These are phyloP conservation scores for Podospora appendiculata DNA, from an alignment of 495 filamentous ascomycete species.

Conservation along the genomic window DNA sequence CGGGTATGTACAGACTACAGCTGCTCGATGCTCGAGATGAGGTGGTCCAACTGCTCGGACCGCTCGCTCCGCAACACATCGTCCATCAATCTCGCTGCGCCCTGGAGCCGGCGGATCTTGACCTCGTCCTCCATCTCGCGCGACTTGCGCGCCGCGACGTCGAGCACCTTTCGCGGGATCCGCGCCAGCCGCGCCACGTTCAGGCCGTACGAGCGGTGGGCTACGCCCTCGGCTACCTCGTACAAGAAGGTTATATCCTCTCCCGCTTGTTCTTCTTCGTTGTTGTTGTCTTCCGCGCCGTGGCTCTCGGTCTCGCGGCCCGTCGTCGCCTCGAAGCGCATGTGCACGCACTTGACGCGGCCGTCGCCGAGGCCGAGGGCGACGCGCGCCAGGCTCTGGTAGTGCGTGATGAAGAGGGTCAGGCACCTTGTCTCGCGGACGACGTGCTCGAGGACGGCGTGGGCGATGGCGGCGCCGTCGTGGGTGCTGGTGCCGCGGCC, in stretches of 20 bases:
- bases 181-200: slow-evolving; percentile 88
- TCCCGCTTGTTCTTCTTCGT: slow-evolving; percentile 22
- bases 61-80: slow-evolving; percentile 21
- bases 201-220: slow-evolving; percentile 86
- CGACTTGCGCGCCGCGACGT: slow-evolving; percentile 72
- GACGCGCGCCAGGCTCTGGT: slow-evolving; percentile 73
- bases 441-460: slow-evolving; percentile 80
- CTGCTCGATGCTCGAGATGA: slow-evolving; percentile 44
- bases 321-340: slow-evolving; percentile 59
- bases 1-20: slow-evolving; percentile 18
- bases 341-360: slow-evolving; percentile 70
- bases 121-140: slow-evolving; percentile 70
- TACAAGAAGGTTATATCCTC: slow-evolving; percentile 74
- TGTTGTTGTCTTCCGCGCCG: slow-evolving; percentile 16
- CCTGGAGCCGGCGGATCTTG: slow-evolving; percentile 45
- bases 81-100: slow-evolving; percentile 38
- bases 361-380: slow-evolving; percentile 54
- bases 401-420: slow-evolving; percentile 94
- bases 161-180: slow-evolving; percentile 65
- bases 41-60: slow-evolving; percentile 34
- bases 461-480: slow-evolving; percentile 92
- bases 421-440: slow-evolving; percentile 66
- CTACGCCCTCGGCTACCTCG: slow-evolving; percentile 77
- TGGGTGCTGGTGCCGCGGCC: slow-evolving; percentile 89
- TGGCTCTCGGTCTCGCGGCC: background rate